Evolutionary conservation across 2,329 filamentous ascomycete species (phyloP).

Genomic region (Calonectria fujianensis): DNA sequence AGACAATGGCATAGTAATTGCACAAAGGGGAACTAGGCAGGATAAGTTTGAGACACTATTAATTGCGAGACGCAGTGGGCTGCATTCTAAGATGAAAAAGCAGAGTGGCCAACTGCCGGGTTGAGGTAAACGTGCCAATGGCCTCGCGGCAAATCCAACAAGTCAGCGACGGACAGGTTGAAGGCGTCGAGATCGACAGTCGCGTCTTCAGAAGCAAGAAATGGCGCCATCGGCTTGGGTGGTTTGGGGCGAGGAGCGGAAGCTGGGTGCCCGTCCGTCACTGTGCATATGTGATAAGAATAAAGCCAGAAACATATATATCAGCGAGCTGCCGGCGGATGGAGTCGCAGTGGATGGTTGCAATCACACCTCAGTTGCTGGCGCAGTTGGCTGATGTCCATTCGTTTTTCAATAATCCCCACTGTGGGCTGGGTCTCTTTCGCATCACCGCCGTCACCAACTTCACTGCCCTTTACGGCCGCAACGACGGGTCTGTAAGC

Average conservation of each 20-base stretch:
- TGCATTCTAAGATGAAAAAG: slow-evolving; percentile 10
- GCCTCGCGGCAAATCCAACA: slow-evolving; percentile 23
- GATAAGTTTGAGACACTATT: slow-evolving; percentile 21
- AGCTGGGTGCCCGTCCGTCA: slow-evolving; percentile 8
- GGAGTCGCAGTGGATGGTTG: slow-evolving; percentile 7
- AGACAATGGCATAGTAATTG: slow-evolving; percentile 20
- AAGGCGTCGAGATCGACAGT: slow-evolving; percentile 47
- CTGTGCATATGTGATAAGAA: slow-evolving; percentile 1
- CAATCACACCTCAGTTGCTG: slow-evolving; percentile 9
- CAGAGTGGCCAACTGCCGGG: slow-evolving; percentile 19
- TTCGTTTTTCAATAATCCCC: slow-evolving; percentile 14
- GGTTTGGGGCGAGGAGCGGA: slow-evolving; percentile 2
- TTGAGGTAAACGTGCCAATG: slow-evolving; percentile 42
- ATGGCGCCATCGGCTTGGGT: slow-evolving; percentile 44
- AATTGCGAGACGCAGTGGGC: slow-evolving; percentile 22
- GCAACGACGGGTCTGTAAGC: background rate
- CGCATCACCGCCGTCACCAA: slow-evolving; percentile 11
- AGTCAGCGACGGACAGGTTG: slow-evolving; percentile 34
- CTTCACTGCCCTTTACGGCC: background rate
- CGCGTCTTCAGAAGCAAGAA: slow-evolving; percentile 41
- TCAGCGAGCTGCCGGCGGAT: slow-evolving; percentile 17
- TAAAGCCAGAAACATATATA: slow-evolving; percentile 3
- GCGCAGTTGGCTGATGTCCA: slow-evolving; percentile 11
- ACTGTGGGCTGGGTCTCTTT: background rate
- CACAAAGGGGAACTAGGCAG: slow-evolving; percentile 6